A percentile compares a stretch with the other conserved stretches of the same genome.
These are phyloP conservation scores for Croton setiger DNA, from an alignment of 441 rosid species.

Conservation along the genomic window DNA sequence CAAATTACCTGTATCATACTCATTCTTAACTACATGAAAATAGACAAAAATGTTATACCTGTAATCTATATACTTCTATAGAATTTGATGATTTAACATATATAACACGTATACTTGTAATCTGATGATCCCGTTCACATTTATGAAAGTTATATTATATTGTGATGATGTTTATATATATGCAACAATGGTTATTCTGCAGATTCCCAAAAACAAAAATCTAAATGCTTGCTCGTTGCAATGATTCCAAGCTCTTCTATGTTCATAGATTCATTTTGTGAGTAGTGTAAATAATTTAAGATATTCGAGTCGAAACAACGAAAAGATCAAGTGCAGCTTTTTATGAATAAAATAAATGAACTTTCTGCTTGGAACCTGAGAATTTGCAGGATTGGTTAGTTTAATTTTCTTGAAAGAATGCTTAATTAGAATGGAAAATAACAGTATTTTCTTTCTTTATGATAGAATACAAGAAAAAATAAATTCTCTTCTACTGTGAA, in stretches of 20 bases:
- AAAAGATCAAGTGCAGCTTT: neutral
- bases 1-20: conserved; percentile 25
- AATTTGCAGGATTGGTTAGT: too few species aligned
- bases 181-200: too few species aligned
- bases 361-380: too few species aligned
- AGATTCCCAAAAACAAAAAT: too few species aligned
- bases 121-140: conserved; percentile 1
- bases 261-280: neutral
- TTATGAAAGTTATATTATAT: neutral
- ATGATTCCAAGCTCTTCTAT: neutral
- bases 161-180: neutral
- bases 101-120: conserved; percentile 7
- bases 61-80: conserved; percentile 19
- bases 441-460: too few species aligned
- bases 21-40: conserved; percentile 23
- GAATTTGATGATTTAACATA: conserved; percentile 16
- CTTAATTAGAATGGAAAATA: too few species aligned
- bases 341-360: too few species aligned
- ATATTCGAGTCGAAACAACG: neutral
- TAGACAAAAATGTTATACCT: conserved; percentile 23
- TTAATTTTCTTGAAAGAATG: too few species aligned
- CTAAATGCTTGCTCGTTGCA: neutral
- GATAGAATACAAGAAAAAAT: neutral
- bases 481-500: conserved; percentile 16
- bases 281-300: neutral